Base-by-base conservation (phyloP, 345 rosid species). In the Abelmoschus esculentus region DNA sequence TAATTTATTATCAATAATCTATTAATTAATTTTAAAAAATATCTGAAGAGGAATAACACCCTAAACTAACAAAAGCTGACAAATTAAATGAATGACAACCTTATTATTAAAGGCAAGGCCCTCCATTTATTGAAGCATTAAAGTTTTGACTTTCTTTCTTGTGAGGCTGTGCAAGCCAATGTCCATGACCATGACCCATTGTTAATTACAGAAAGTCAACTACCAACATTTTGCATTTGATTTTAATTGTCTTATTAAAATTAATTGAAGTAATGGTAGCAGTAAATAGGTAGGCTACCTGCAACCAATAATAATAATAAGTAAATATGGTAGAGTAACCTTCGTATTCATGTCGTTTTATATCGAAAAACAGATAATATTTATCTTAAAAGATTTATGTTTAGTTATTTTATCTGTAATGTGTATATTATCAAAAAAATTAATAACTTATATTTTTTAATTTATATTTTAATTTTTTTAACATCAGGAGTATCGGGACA, bases 131-230 rank as follows among this genome's bases (percentile, higher is more conserved):
- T 70, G 76, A 72, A 73, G 74, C 80, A 80, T 81, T 71, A 14
- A 72, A 80, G 75, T 75, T 73, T 81, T 74, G 87, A 83, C 80
- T 74, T 64, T 57, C 57, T 60, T 65, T 75, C 80, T 70, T 78
- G 74, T 75, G 79, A 78, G 52, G 56, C 52, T 72, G 62, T 70
- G 82, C 61, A 66, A 56, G n/a, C n/a, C n/a, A n/a, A n/a, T n/a
- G n/a, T 46, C 74, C 38, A 64, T 64, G 34, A 64, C 74, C 46
- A 64, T 64, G 34, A 44, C 34, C 50, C 55, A 38, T 15, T 46
- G 5, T 44, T 3, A 18, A 61, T 8, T 5, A 26, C 54, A 19
- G 3, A 66, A 71, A 74, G 84, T 79, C 81, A 83, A 80, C 81
- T 60, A 59, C 58, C 71, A 70, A 34, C 17, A 44, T 34, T 32